phyloP scores from a whole-genome alignment of 768 basidiomycete genomes.

The Calocybe cyanea region DNA sequence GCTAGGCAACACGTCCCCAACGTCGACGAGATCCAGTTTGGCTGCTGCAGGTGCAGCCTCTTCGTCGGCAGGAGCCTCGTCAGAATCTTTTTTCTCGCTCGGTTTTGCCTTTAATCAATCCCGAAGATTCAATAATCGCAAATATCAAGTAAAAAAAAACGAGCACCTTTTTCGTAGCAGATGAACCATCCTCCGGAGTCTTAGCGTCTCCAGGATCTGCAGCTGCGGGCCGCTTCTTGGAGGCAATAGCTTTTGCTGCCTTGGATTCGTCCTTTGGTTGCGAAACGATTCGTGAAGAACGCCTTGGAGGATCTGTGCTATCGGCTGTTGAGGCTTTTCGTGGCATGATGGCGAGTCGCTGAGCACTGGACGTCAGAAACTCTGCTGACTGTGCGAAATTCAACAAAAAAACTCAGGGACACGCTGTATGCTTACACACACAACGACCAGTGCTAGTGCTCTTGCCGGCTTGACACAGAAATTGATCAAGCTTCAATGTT shows the following conservation, averaged over 20 bases:
- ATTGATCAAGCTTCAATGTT: too few species aligned
- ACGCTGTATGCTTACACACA: slow-evolving; percentile 3
- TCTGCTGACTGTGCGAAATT: slow-evolving; percentile 16
- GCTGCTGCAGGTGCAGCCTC: slow-evolving; percentile 18
- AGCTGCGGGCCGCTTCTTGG: slow-evolving; percentile 41
- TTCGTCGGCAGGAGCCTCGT: slow-evolving; percentile 16
- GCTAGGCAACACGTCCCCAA: slow-evolving; percentile 74
- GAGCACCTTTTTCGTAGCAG: slow-evolving; percentile 38
- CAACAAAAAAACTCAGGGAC: slow-evolving; percentile 1
- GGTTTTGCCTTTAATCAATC: slow-evolving; percentile 29
- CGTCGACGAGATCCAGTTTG: slow-evolving; percentile 43
- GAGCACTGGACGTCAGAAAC: slow-evolving; percentile 3
- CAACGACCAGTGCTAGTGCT: background rate
- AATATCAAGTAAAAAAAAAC: slow-evolving; percentile 6
- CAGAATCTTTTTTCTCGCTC: slow-evolving; percentile 24
- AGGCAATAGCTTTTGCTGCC: slow-evolving; percentile 23
- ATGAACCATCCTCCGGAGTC: slow-evolving; percentile 27
- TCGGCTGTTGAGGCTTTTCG: slow-evolving; percentile 30
- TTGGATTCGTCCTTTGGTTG: slow-evolving; percentile 37
- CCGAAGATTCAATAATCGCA: background rate
- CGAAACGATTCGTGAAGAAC: slow-evolving; percentile 54
- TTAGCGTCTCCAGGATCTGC: slow-evolving; percentile 28
- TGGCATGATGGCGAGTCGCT: slow-evolving; percentile 24
- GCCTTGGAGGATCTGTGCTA: slow-evolving; percentile 40
- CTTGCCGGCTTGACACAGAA: background rate